Evolutionary conservation across 2,329 filamentous ascomycete species (phyloP).

Genomic region (Lasiodiplodia hormozganensis): DNA sequence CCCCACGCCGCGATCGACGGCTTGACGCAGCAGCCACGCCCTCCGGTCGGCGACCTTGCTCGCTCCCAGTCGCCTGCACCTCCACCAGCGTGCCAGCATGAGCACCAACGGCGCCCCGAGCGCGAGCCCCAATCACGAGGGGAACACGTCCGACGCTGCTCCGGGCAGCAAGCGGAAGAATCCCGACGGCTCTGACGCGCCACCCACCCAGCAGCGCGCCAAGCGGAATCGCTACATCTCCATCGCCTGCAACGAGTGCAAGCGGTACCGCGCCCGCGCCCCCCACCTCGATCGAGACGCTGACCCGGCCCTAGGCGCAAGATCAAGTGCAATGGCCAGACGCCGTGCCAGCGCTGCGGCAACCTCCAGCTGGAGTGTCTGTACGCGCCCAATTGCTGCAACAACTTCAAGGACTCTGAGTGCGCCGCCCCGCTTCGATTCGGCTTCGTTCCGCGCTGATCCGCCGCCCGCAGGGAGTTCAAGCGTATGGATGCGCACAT

Average conservation of each 20-base stretch:
- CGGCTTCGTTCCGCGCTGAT: conserved; percentile 23
- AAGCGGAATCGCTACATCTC: conserved; percentile 73
- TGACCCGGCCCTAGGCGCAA: conserved; percentile 69
- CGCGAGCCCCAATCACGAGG: conserved; percentile 43
- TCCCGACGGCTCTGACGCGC: conserved; percentile 41
- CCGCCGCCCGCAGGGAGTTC: conserved; percentile 66
- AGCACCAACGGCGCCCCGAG: conserved; percentile 41
- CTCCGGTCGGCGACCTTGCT: conserved; percentile 5
- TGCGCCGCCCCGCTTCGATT: conserved; percentile 41
- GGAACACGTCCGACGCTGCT: conserved; percentile 28
- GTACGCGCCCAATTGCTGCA: conserved; percentile 74
- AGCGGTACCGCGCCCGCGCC: conserved; percentile 50
- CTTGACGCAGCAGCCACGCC: conserved; percentile 12
- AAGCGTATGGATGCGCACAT: conserved; percentile 80
- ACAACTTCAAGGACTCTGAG: conserved; percentile 89
- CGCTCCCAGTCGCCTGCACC: not conserved
- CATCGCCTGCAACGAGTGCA: conserved; percentile 64
- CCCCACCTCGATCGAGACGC: not conserved
- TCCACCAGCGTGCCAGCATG: conserved; percentile 9
- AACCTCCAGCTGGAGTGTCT: conserved; percentile 69
- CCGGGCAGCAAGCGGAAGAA: conserved; percentile 51
- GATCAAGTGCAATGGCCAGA: conserved; percentile 73
- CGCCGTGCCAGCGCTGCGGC: conserved; percentile 69
- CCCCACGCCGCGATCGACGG: conserved; percentile 16
- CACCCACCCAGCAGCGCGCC: conserved; percentile 56